Evolutionary conservation across 345 rosid genomes (phyloP), one percentile per base, ranked within the genome.

Genomic region (Eucalyptus marginata): DNA sequence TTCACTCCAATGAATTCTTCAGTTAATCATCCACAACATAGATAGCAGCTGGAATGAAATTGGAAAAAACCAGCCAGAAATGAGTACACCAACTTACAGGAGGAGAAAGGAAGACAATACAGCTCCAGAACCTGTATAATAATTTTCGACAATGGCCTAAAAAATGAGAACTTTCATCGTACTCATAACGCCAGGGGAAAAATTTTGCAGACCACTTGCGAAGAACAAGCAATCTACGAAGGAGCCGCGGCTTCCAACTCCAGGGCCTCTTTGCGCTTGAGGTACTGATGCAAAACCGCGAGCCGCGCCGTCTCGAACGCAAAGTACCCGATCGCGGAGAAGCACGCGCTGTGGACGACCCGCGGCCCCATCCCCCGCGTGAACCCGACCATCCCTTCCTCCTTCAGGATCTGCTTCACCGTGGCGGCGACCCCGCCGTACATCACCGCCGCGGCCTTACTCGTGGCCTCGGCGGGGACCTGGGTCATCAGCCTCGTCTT

Each of bases 401-500:
- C 99, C 94, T 89, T 95, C 89, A 96, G 86, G 52, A 96, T 96
- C 95, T 95, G 99, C 89, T 85, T 96, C 91, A 95, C 97, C 2
- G 96, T 95, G 4, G 92, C 90, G 7, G 91, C 29, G 90, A 97
- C 94, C 59, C 99, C 99, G 3, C 86, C 40, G 86, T 94, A 94
- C 96, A 95, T 89, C 43, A 90, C 97, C 10, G 96, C 96, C n/a
- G 95, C 92, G 44, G 92, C 92, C 91, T 95, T 93, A 71, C 90
- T 93, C 64, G 52, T 91, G 1, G 92, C 92, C 59, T 94, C 97
- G 22, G 88, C 90, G 8, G 91, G 94, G 89, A 92, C 92, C 94
- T 96, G 98, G 8, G 99, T 96, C 99, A 97, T 97, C 93, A 97
- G 86, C 94, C 99, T 93, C 13, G 99, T 97, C 94, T 97, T 97